phyloP scores from a whole-genome alignment of 306 rosid species.

The Prunus davidiana region DNA sequence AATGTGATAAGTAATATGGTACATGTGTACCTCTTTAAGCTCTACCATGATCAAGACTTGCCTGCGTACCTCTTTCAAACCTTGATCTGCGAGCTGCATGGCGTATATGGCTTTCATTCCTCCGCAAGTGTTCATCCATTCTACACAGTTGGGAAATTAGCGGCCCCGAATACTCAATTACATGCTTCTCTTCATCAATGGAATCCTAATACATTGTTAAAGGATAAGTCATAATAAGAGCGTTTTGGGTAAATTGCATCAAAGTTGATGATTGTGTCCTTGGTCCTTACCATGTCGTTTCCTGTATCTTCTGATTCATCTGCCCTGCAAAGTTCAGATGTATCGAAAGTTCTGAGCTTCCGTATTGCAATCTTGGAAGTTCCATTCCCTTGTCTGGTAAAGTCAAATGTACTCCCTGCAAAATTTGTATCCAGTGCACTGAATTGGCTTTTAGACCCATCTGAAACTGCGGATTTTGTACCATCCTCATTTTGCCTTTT shows the following conservation, averaged over 20 bases:
- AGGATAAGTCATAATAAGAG: background rate
- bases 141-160: constrained; percentile 29
- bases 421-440: constrained; percentile 79
- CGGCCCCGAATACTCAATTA: constrained; percentile 49
- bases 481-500: constrained; percentile 55
- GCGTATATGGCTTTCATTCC: constrained; percentile 51
- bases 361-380: constrained; percentile 15
- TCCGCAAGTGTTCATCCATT: constrained; percentile 44
- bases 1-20: background rate
- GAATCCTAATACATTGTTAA: constrained; percentile 28
- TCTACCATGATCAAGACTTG: background rate
- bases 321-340: constrained; percentile 26
- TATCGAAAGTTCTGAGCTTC: constrained; percentile 45
- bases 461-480: constrained; percentile 65
- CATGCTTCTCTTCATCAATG: constrained; percentile 26
- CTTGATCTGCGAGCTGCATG: constrained; percentile 64
- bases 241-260: background rate
- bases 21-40: background rate
- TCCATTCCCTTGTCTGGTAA: constrained; percentile 30
- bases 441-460: constrained; percentile 77
- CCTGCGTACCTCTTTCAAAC: constrained; percentile 65
- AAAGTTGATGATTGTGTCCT: background rate
- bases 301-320: background rate
- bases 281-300: constrained; percentile 34
- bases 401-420: constrained; percentile 55